phyloP scores from a whole-genome alignment of 805 yeast genomes.

The Yamadazyma takamatsuzukensis region DNA sequence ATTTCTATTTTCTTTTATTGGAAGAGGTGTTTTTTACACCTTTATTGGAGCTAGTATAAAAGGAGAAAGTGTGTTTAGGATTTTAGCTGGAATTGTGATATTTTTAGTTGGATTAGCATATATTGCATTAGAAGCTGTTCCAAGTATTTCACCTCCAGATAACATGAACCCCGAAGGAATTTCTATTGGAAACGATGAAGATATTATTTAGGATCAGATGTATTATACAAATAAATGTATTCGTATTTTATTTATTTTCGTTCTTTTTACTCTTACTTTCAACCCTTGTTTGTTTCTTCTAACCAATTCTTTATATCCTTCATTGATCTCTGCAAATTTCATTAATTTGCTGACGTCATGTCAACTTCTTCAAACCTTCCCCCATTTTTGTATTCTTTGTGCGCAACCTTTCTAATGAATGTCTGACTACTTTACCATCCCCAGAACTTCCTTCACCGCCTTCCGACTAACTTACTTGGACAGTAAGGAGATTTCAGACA shows the following conservation, averaged over 20 bases:
- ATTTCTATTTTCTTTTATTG: conserved; percentile 66
- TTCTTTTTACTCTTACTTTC: too few species aligned
- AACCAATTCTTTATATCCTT: too few species aligned
- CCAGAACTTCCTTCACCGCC: conserved; percentile 57
- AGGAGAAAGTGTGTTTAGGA: conserved; percentile 54
- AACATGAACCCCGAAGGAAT: conserved; percentile 60
- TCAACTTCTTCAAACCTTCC: too few species aligned
- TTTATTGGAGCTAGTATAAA: conserved; percentile 34
- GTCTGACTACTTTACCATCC: conserved; percentile 28
- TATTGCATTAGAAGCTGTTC: conserved; percentile 63
- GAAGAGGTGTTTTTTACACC: conserved; percentile 59
- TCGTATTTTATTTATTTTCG: too few species aligned
- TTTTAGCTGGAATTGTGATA: conserved; percentile 57
- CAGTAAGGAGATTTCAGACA: conserved; percentile 44
- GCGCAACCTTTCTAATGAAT: too few species aligned
- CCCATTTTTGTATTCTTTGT: too few species aligned
- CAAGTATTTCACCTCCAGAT: conserved; percentile 74
- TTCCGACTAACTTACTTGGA: conserved; percentile 53
- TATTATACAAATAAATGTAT: too few species aligned
- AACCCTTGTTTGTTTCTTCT: too few species aligned
- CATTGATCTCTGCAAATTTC: too few species aligned
- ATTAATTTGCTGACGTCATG: too few species aligned
- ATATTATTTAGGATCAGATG: conserved; percentile 21
- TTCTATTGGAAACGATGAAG: conserved; percentile 39
- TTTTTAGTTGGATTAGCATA: conserved; percentile 58